Evolutionary conservation across 73 alveolate species (phyloP).

Genomic region (Tetrahymena borealis): DNA sequence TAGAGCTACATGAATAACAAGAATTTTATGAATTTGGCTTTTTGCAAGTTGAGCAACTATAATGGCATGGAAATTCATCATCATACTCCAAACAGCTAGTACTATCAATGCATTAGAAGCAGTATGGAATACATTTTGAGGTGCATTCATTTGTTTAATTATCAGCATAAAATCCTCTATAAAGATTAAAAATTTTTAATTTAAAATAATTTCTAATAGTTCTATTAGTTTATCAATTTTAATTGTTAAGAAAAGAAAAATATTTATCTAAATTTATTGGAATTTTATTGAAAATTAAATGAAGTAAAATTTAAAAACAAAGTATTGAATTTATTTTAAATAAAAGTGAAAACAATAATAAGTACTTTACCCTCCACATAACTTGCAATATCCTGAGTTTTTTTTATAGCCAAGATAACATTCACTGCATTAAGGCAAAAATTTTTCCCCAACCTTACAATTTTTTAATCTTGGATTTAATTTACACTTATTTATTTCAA

Average conservation of each 20-base stretch:
- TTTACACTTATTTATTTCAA: neutral
- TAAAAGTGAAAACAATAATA: too few relatives aligned
- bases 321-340: neutral
- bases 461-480: neutral
- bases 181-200: too few relatives aligned
- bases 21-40: neutral
- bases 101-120: neutral
- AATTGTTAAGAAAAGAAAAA: too few relatives aligned
- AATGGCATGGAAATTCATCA: neutral
- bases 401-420: neutral
- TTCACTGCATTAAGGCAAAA: neutral
- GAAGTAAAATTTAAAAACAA: too few relatives aligned
- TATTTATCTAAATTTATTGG: too few relatives aligned
- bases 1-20: neutral
- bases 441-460: neutral
- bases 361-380: neutral
- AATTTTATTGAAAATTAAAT: neutral
- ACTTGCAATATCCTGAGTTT: neutral
- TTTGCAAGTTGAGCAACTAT: neutral
- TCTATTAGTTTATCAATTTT: too few relatives aligned
- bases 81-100: neutral
- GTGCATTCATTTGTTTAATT: neutral
- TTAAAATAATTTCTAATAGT: neutral
- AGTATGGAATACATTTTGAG: neutral
- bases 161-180: neutral